Evolutionary conservation across 73 alveolate genomes (phyloP).

Genomic region (Blepharisma japonicum): DNA sequence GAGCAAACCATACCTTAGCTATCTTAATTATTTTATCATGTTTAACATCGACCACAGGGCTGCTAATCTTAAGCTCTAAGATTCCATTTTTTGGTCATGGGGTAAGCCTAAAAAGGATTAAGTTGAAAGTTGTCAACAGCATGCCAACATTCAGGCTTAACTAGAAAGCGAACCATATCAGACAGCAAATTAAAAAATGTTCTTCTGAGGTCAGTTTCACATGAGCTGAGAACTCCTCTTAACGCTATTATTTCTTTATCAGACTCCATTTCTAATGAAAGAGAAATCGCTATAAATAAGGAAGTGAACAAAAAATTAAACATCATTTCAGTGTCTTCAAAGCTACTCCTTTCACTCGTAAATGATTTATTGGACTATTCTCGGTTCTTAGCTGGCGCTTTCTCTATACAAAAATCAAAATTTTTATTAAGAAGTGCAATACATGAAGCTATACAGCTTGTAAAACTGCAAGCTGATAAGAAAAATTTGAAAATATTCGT

Average conservation of each 20-base stretch:
- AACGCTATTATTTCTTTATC: conserved; percentile 30
- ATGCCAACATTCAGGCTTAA: no score
- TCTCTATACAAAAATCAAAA: conserved; percentile 9
- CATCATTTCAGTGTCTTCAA: conserved; percentile 29
- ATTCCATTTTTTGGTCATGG: no score
- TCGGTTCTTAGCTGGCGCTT: conserved; percentile 34
- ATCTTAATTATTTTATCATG: no score
- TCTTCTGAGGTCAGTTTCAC: conserved; percentile 32
- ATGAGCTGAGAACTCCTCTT: conserved; percentile 34
- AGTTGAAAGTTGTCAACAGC: no score
- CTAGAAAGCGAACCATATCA: no score
- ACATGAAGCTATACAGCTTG: conserved; percentile 11
- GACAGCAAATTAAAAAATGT: conserved; percentile 4
- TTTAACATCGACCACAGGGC: no score
- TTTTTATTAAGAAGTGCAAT: conserved; percentile 18
- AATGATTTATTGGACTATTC: conserved; percentile 48
- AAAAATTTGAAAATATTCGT: conserved; percentile 32
- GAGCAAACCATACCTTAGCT: no score
- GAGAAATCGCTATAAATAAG: neutral
- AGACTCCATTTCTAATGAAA: neutral
- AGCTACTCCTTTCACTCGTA: conserved; percentile 29
- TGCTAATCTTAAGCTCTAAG: no score
- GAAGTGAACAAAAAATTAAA: conserved; percentile 11
- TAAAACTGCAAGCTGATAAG: conserved; percentile 30
- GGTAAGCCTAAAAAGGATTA: no score